A percentile compares a stretch with the other conserved stretches of the same genome.
phyloP scores from a whole-genome alignment of 1,139 yeast genomes.

The Meyerozyma athensensis region DNA sequence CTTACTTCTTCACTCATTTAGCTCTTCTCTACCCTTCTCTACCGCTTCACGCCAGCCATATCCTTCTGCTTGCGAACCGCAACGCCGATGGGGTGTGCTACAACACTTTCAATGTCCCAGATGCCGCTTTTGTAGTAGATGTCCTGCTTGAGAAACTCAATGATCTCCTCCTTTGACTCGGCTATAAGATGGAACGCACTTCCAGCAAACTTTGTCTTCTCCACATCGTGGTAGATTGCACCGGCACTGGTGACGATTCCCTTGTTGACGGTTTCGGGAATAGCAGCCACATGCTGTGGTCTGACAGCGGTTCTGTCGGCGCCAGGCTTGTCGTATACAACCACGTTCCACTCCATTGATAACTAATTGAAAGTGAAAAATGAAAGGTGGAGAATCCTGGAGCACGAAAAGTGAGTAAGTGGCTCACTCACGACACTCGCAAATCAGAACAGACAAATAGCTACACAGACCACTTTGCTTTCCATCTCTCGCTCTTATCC shows the following conservation, averaged over 20 bases:
- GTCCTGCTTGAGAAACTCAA: slow-evolving; percentile 61
- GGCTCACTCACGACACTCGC: too few species aligned
- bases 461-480: neutral
- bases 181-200: slow-evolving; percentile 63
- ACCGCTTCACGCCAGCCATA: neutral
- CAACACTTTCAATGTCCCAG: slow-evolving; percentile 68
- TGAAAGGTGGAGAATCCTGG: neutral
- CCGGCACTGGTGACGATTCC: slow-evolving; percentile 66
- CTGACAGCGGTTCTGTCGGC: slow-evolving; percentile 54
- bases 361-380: too few species aligned
- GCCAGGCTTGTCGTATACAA: slow-evolving; percentile 66
- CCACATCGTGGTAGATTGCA: slow-evolving; percentile 49
- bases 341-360: slow-evolving; percentile 59
- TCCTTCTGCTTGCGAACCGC: slow-evolving; percentile 2
- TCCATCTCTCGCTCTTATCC: neutral
- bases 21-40: too few species aligned
- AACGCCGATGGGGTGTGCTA: slow-evolving; percentile 45
- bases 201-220: slow-evolving; percentile 61
- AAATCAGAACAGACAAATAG: neutral
- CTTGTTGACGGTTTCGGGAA: slow-evolving; percentile 45
- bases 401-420: too few species aligned
- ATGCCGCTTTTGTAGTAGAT: slow-evolving; percentile 60
- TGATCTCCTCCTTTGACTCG: slow-evolving; percentile 55
- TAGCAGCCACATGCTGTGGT: slow-evolving; percentile 52
- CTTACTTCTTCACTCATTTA: too few species aligned